A percentile compares a stretch with the other conserved stretches of the same genome.
These are phyloP conservation scores for Thamnidium elegans DNA, from an alignment of 192 early-diverging fungal genomes.

Conservation along the genomic window DNA sequence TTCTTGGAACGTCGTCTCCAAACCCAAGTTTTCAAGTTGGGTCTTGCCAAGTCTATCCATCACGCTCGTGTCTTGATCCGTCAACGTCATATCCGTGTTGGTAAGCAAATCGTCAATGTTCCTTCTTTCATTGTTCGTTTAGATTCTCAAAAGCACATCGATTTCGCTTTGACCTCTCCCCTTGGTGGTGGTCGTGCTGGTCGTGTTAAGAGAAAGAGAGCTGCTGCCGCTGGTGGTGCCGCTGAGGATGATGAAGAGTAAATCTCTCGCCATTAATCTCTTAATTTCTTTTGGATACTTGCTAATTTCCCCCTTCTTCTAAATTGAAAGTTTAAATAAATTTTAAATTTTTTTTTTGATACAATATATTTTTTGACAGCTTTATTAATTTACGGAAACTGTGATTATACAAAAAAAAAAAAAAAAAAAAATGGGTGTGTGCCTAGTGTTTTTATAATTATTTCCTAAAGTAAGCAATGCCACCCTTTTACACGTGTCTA, in stretches of 20 bases:
- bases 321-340: conserved; percentile 4
- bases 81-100: conserved; percentile 98
- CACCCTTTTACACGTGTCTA: too few species aligned
- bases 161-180: conserved; percentile 70
- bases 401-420: too few species aligned
- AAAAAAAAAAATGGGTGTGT: too few species aligned
- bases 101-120: conserved; percentile 97
- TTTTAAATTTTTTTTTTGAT: conserved; percentile 26
- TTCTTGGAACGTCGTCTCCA: conserved; percentile 98
- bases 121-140: conserved; percentile 95
- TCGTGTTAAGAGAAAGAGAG: conserved; percentile 95
- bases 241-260: conserved; percentile 69
- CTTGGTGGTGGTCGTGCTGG: conserved; percentile 98
- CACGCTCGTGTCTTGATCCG: conserved; percentile 98
- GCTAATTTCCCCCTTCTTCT: conserved; percentile 15
- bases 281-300: background rate
- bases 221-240: conserved; percentile 59
- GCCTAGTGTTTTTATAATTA: too few species aligned
- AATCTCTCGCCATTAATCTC: conserved; percentile 3
- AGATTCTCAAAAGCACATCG: conserved; percentile 62
- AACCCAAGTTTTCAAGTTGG: conserved; percentile 98
- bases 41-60: conserved; percentile 97
- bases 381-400: too few species aligned
- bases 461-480: too few species aligned
- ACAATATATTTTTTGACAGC: background rate